Conservation (phyloP, 192 early-diverging fungal species). For the Cetraspora pellucida region DNA sequence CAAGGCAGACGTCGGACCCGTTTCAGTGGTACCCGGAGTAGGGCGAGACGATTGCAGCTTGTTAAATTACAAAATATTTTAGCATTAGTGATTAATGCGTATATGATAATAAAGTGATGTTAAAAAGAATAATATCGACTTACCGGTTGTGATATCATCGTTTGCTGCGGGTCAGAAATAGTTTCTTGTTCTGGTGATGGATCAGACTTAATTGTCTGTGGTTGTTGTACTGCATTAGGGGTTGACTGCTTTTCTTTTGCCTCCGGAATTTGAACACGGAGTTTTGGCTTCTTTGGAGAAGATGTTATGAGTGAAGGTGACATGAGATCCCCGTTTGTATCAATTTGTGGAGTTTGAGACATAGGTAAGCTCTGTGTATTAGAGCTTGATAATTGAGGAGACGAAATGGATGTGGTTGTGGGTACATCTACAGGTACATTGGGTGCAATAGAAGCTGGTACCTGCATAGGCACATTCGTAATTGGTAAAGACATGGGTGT, state of each 20-base stretch:
- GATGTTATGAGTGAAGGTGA: conserved; percentile 32
- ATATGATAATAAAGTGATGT: background rate
- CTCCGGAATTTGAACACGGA: conserved; percentile 34
- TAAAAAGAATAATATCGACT: background rate
- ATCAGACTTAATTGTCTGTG: conserved; percentile 9
- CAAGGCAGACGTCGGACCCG: conserved; percentile 71
- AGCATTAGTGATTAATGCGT: background rate
- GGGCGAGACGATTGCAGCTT: conserved; percentile 23
- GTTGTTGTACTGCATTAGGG: background rate
- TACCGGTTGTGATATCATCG: background rate
- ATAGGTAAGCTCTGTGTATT: background rate
- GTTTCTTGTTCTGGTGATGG: conserved; percentile 11
- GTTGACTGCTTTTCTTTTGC: conserved; percentile 9
- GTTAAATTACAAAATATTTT: background rate
- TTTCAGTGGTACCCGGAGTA: conserved; percentile 44
- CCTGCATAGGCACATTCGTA: conserved; percentile 6
- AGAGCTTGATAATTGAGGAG: background rate
- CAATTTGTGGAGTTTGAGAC: background rate
- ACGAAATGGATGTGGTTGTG: background rate
- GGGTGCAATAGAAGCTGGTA: background rate
- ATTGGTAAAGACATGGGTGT: conserved; percentile 28
- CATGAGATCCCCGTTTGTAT: conserved; percentile 5
- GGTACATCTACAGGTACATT: background rate
- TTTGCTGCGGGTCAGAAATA: conserved; percentile 20
- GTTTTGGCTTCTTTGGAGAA: conserved; percentile 37